A percentile compares a stretch with the other conserved stretches of the same genome.
phyloP scores from a whole-genome alignment of 202 grass and related monocot species.

The Schoenoplectus triqueter region DNA sequence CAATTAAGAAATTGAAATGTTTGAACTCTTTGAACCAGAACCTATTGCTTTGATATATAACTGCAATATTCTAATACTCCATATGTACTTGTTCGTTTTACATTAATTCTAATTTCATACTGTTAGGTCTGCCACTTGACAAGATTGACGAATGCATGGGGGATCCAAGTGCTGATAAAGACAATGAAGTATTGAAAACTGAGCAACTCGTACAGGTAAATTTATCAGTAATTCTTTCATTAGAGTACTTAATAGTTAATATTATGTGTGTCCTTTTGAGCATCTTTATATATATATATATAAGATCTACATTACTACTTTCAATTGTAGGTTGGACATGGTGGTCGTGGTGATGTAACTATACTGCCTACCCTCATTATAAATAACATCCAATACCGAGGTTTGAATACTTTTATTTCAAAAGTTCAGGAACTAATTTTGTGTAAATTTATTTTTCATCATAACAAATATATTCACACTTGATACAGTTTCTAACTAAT shows the following conservation, averaged over 20 bases:
- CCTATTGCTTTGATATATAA: not conserved
- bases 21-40: not conserved
- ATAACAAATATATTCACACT: constrained; percentile 15
- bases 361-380: constrained; percentile 89
- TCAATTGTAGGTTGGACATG: constrained; percentile 62
- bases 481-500: not conserved
- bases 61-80: not conserved
- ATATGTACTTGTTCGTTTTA: not conserved
- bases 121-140: constrained; percentile 61
- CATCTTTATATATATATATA: not conserved
- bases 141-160: constrained; percentile 76
- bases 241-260: not conserved
- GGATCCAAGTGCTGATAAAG: constrained; percentile 63
- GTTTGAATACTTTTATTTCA: constrained; percentile 37
- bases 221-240: not conserved
- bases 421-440: constrained; percentile 10
- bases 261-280: not conserved
- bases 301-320: not conserved
- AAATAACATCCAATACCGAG: constrained; percentile 89
- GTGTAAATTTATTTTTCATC: not conserved
- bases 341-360: constrained; percentile 70
- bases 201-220: constrained; percentile 72
- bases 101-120: not conserved
- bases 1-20: not conserved
- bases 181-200: constrained; percentile 71